These are phyloP conservation scores for Saitozyma sp. DNA, from an alignment of 768 basidiomycete genomes.

Conservation along the genomic window DNA sequence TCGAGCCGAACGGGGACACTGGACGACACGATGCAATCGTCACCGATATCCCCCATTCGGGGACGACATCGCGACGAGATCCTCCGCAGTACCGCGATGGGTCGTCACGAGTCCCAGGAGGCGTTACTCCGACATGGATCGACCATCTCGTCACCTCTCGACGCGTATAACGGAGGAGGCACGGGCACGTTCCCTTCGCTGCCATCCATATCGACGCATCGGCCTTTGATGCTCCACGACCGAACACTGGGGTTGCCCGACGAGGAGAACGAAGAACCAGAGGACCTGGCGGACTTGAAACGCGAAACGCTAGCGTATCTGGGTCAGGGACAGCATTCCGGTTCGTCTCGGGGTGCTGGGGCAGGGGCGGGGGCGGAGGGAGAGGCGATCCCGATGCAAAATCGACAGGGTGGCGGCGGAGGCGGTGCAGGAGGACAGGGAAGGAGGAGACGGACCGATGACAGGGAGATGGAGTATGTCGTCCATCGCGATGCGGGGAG, in stretches of 20 bases:
- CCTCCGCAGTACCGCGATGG: not conserved
- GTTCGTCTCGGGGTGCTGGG: not conserved
- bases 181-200: not conserved
- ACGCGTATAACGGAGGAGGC: too few species aligned
- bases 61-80: not conserved
- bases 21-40: too few species aligned
- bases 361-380: not conserved
- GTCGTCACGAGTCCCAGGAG: not conserved
- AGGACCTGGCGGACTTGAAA: conserved; percentile 36
- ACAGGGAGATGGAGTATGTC: conserved; percentile 35
- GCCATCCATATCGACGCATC: conserved; percentile 2
- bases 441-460: conserved; percentile 16
- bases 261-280: conserved; percentile 17
- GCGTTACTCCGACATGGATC: not conserved
- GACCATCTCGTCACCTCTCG: not conserved
- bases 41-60: too few species aligned
- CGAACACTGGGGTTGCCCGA: not conserved
- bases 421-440: conserved; percentile 1
- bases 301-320: conserved; percentile 38
- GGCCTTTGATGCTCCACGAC: conserved; percentile 30
- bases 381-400: too few species aligned
- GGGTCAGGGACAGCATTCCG: conserved; percentile 11
- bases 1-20: too few species aligned
- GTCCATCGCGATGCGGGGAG: conserved; percentile 43
- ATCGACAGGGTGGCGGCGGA: not conserved